phyloP scores from a whole-genome alignment of 257 asterid species.

The Jacaranda mimosifolia region DNA sequence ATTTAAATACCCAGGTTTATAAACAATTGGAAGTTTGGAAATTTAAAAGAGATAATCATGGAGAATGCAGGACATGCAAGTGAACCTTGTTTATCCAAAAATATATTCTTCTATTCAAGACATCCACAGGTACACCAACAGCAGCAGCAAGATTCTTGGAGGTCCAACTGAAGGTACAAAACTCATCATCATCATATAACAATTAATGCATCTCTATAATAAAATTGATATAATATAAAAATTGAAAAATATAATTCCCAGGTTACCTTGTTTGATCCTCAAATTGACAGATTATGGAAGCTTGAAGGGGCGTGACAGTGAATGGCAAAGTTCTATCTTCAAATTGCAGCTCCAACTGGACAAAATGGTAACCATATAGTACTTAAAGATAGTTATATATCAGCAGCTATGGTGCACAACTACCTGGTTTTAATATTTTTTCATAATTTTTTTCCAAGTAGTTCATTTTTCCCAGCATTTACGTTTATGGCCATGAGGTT shows the following conservation, averaged over 20 bases:
- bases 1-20: background rate
- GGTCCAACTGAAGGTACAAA: constrained; percentile 72
- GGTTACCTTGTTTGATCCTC: constrained; percentile 84
- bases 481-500: constrained; percentile 7
- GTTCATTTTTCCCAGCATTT: constrained; percentile 25
- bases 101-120: constrained; percentile 74
- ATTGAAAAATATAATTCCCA: constrained; percentile 9
- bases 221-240: constrained; percentile 1
- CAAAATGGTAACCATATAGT: constrained; percentile 32
- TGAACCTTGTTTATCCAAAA: constrained; percentile 95
- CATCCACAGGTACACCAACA: constrained; percentile 84
- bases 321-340: constrained; percentile 80
- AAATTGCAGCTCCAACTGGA: constrained; percentile 93
- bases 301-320: constrained; percentile 89
- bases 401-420: constrained; percentile 15
- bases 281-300: constrained; percentile 89
- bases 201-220: constrained; percentile 9
- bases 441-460: background rate
- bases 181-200: constrained; percentile 13
- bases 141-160: constrained; percentile 84
- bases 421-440: constrained; percentile 26
- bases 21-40: constrained; percentile 12
- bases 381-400: constrained; percentile 14
- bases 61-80: constrained; percentile 2
- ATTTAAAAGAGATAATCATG: constrained; percentile 25